Evolutionary conservation across 371 early-diverging fungal genomes (phyloP), one percentile per base, ranked within the genome.

Genomic region (Syncephalastrum racemosum): DNA sequence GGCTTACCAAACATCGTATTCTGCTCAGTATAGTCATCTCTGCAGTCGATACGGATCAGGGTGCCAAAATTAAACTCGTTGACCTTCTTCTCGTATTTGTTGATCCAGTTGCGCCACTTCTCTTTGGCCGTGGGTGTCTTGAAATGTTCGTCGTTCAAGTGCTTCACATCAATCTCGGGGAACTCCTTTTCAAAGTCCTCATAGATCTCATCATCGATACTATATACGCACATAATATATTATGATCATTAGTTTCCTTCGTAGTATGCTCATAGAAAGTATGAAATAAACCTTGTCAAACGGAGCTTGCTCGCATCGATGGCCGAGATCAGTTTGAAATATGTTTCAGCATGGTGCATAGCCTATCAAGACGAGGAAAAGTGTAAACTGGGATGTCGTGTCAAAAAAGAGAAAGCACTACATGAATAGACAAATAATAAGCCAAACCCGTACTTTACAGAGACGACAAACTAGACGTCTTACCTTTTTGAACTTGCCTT

Each of bases 331-430:
- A 96, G 77, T 43, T 88, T 88, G 79, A 88, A 90, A 71, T 92
- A 95, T 13, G 93, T 92, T 64, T 95, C 95, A 40, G 96, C 95
- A 65, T 96, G 94, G 63, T 91, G 91, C 83, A 91, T 83, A 40
- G 95, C 93, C 78, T 78, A 64, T 46, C 22, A 13, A 41, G 36
- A 49, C 43, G 22, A 39, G n/a, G 46, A 53, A 48, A 48, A 45
- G 10, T 20, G 25, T 47, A 47, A 18, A 47, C 15, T 23, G 13
- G 27, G 16, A 25, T 23, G 36, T 27, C 12, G 50, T 23, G 36
- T 27, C 12, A 48, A 4, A 43, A 18, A 47, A 20, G 7, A 47
- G 7, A 16, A 15, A 3, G 2, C 19, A 50, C 25, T 31, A 50
- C 42, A 54, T 22, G 1, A 14, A 24, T 49, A 49, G n/a, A 23